phyloP scores from a whole-genome alignment of 2,329 filamentous ascomycete genomes.

The Calycina herbarum region DNA sequence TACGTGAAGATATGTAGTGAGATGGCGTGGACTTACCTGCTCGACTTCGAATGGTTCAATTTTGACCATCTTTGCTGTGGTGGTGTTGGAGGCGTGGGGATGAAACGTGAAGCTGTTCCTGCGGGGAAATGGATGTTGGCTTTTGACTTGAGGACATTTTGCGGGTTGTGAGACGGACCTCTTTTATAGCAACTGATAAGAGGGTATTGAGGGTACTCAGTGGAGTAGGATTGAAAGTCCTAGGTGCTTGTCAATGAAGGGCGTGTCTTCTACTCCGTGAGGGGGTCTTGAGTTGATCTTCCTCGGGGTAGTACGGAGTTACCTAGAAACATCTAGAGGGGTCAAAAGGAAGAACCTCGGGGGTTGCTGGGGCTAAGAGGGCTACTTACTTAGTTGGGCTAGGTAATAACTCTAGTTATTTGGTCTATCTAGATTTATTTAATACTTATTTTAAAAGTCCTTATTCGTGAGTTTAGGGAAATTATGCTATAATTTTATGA shows the following conservation, averaged over 20 bases:
- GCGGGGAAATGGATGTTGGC: conserved; percentile 5
- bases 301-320: not conserved
- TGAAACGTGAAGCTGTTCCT: not conserved
- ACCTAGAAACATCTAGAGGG: no score
- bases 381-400: no score
- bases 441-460: no score
- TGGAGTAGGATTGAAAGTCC: not conserved
- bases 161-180: not conserved
- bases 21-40: conserved; percentile 47
- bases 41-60: conserved; percentile 70
- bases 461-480: no score
- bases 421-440: no score
- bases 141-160: not conserved
- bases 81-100: conserved; percentile 12
- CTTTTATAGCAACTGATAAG: not conserved
- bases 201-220: not conserved
- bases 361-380: no score
- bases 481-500: not conserved
- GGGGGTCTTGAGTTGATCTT: not conserved
- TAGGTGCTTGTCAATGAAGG: not conserved
- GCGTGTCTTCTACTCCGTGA: not conserved
- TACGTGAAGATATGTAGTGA: not conserved
- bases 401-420: no score
- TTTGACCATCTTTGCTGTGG: conserved; percentile 49
- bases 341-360: no score